These are phyloP conservation scores for Cyclospora cayetanensis DNA, from an alignment of 169 alveolate genomes.

Conservation along the genomic window DNA sequence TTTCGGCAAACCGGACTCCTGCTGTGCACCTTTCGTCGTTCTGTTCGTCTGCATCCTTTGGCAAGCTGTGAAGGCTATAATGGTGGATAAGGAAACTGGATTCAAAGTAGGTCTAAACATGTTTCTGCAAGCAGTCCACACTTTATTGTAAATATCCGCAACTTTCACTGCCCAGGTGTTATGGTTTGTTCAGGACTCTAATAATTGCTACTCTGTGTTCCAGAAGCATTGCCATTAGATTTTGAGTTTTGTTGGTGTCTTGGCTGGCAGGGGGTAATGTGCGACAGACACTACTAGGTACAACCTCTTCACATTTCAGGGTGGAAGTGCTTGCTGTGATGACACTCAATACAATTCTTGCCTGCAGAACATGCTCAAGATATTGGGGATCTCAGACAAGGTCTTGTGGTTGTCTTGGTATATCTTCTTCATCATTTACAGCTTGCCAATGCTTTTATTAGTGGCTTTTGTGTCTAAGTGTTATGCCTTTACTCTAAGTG, in stretches of 20 bases:
- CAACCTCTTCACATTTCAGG: too few species aligned
- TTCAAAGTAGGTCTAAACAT: constrained; percentile 6
- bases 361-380: constrained; percentile 61
- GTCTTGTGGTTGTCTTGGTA: constrained; percentile 56
- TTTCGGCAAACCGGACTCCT: constrained; percentile 26
- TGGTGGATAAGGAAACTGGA: constrained; percentile 58
- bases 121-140: background rate
- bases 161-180: too few species aligned
- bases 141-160: background rate
- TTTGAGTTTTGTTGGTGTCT: too few species aligned
- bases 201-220: too few species aligned
- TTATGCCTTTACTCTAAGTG: constrained; percentile 32
- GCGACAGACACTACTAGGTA: too few species aligned
- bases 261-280: too few species aligned
- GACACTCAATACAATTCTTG: too few species aligned
- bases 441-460: constrained; percentile 26
- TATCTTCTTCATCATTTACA: constrained; percentile 32
- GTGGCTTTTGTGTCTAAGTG: background rate
- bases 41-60: constrained; percentile 47
- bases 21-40: constrained; percentile 50
- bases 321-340: too few species aligned
- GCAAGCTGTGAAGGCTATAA: constrained; percentile 59
- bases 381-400: constrained; percentile 42
- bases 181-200: too few species aligned
- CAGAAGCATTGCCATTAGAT: too few species aligned